A percentile compares a stretch with the other conserved stretches of the same genome.
Conservation (phyloP, 495 filamentous ascomycete genomes). For the Penicillium macrosclerotiorum region DNA sequence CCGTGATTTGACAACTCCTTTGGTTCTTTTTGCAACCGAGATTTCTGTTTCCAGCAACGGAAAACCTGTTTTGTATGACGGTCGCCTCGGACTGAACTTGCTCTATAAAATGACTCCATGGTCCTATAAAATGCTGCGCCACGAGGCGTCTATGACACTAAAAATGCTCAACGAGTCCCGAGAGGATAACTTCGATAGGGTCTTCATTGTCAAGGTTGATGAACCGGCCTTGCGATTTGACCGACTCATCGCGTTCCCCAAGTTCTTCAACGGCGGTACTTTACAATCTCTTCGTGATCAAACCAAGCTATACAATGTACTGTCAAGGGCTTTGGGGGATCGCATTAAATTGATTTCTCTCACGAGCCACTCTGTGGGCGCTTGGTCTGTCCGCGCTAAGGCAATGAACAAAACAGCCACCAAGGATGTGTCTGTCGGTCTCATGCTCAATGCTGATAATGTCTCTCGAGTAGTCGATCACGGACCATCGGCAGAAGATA, state of each 20-base stretch:
- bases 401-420: slow-evolving; percentile 21
- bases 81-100: slow-evolving; percentile 69
- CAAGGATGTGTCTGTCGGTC: slow-evolving; percentile 54
- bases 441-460: slow-evolving; percentile 70
- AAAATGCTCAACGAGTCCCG: slow-evolving; percentile 70
- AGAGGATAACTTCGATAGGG: slow-evolving; percentile 75
- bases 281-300: slow-evolving; percentile 32
- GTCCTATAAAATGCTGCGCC: slow-evolving; percentile 69
- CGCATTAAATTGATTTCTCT: slow-evolving; percentile 66
- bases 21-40: slow-evolving; percentile 48
- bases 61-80: slow-evolving; percentile 59
- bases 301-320: slow-evolving; percentile 52
- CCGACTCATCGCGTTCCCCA: slow-evolving; percentile 41
- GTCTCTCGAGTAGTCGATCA: slow-evolving; percentile 74
- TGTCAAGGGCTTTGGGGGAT: slow-evolving; percentile 70
- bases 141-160: slow-evolving; percentile 69
- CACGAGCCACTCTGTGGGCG: slow-evolving; percentile 29
- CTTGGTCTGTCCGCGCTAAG: slow-evolving; percentile 38
- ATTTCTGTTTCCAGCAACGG: slow-evolving; percentile 30
- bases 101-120: slow-evolving; percentile 89
- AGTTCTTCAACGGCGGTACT: slow-evolving; percentile 26
- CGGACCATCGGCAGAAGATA: slow-evolving; percentile 80
- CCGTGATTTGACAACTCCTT: slow-evolving; percentile 65
- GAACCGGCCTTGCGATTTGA: slow-evolving; percentile 72
- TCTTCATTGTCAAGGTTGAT: slow-evolving; percentile 75